Percentiles rank a stretch among this genome's conserved stretches.
Conservation (phyloP, 1,139 yeast genomes). For the Tardiomyces digboiensis region DNA sequence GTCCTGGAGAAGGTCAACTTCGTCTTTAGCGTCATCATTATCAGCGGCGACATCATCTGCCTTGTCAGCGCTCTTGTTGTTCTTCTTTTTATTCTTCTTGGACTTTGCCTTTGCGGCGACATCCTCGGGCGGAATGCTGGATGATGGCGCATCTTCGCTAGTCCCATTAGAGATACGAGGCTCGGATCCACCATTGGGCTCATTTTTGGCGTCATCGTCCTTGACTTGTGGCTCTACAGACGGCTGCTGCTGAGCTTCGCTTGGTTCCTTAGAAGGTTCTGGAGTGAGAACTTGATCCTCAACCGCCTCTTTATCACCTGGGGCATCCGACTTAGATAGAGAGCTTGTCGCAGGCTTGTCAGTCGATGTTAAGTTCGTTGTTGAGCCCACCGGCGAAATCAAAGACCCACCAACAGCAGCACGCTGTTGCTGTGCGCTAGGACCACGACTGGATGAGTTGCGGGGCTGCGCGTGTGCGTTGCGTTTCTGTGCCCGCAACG, state of each 20-base stretch:
- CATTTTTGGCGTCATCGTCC: slow-evolving; percentile 5
- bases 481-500: slow-evolving; percentile 13
- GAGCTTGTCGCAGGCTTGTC: slow-evolving; percentile 11
- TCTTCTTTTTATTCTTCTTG: slow-evolving; percentile 2
- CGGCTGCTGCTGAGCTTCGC: no score
- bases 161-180: no score
- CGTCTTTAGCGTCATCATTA: neutral
- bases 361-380: slow-evolving; percentile 14
- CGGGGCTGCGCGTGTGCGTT: slow-evolving; percentile 4
- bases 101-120: slow-evolving; percentile 1
- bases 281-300: no score
- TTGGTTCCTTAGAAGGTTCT: no score
- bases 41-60: neutral
- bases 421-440: slow-evolving; percentile 2
- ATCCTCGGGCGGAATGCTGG: no score
- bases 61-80: slow-evolving; percentile 1
- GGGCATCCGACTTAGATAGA: no score
- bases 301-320: no score
- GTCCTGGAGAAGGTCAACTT: neutral
- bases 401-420: slow-evolving; percentile 1
- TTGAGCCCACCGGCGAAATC: slow-evolving; percentile 7
- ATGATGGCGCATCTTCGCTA: no score
- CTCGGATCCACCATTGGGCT: slow-evolving; percentile 4
- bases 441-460: slow-evolving; percentile 1
- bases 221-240: no score